A percentile compares a stretch with the other conserved stretches of the same genome.
These are phyloP conservation scores for Aspergillus affinis DNA, from an alignment of 495 filamentous ascomycete species.

Conservation along the genomic window DNA sequence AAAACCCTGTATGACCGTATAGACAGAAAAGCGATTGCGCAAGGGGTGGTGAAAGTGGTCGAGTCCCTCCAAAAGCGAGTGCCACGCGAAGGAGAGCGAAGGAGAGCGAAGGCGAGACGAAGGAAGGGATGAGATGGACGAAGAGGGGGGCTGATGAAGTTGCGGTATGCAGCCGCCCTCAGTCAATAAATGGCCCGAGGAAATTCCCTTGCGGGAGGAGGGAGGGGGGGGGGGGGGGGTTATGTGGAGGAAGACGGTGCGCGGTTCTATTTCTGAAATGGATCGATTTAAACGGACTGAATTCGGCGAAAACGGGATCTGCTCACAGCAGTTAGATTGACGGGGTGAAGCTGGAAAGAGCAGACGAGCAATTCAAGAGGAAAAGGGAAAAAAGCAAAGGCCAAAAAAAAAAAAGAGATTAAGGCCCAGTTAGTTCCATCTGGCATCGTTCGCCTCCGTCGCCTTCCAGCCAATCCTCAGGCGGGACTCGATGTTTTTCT, in stretches of 20 bases:
- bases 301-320: background rate
- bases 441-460: constrained; percentile 12
- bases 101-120: constrained; percentile 19
- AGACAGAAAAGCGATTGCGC: constrained; percentile 18
- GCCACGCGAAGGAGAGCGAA: constrained; percentile 27
- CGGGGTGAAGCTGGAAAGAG: background rate
- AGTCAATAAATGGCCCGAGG: constrained; percentile 22
- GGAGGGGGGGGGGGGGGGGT: constrained; percentile 3
- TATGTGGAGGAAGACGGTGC: background rate
- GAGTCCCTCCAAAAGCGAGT: constrained; percentile 14
- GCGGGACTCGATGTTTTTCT: constrained; percentile 23
- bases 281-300: background rate
- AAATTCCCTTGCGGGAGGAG: constrained; percentile 25
- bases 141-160: constrained; percentile 23
- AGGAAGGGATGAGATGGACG: constrained; percentile 22
- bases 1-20: constrained; percentile 20
- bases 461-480: constrained; percentile 18
- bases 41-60: constrained; percentile 20
- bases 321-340: background rate
- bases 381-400: background rate
- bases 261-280: constrained; percentile 1
- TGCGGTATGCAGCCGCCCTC: constrained; percentile 31
- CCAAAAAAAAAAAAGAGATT: background rate
- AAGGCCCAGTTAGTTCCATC: constrained; percentile 1
- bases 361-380: background rate